Evolutionary conservation across 768 basidiomycete species (phyloP), one percentile per base, ranked within the genome.

Genomic region (Russula earlei): DNA sequence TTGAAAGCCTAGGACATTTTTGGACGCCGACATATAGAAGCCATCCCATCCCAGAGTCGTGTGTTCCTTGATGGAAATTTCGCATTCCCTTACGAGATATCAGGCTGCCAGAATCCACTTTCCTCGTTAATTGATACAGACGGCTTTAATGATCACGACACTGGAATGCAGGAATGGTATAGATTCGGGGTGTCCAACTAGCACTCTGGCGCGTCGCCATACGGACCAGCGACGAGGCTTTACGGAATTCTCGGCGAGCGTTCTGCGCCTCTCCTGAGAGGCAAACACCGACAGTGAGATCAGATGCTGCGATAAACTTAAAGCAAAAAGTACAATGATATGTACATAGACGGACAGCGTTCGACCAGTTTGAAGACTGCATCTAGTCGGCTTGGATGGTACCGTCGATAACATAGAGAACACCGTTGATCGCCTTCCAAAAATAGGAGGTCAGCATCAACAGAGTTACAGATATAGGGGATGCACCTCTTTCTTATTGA

Each of bases 401-500:
- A 41, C 78, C 78, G 63, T 84, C 80, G 49, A 83, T 76, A 56
- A 83, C 65, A 65, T 82, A 84, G 31, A 83, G 60, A 22, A 78
- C 74, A 11, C 82, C 82, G 64, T 83, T 83, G 25, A 69, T 65
- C 0, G 74, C 80, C 80, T 82, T 58, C 10, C 10, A 31, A 29
- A 33, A 43, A 54, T 55, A 49, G 54, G 40, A 49, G 31, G 31
- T 50, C 10, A 47, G 44, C 11, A 24, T 42, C 14, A 5, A 27
- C 27, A 47, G n/a, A 19, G 31, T 19, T 52, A 45, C 19, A 11
- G 24, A 15, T 40, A 36, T n/a, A n/a, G n/a, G 42, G 44, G 27
- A 42, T 73, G 49, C 48, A 87, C 90, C 77, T 85, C 76, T 66
- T 78, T 84, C 76, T 74, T 80, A 1, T 66, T 74, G 20, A 79